Conservation (phyloP, 345 rosid genomes). For the Sonneratia caseolaris region DNA sequence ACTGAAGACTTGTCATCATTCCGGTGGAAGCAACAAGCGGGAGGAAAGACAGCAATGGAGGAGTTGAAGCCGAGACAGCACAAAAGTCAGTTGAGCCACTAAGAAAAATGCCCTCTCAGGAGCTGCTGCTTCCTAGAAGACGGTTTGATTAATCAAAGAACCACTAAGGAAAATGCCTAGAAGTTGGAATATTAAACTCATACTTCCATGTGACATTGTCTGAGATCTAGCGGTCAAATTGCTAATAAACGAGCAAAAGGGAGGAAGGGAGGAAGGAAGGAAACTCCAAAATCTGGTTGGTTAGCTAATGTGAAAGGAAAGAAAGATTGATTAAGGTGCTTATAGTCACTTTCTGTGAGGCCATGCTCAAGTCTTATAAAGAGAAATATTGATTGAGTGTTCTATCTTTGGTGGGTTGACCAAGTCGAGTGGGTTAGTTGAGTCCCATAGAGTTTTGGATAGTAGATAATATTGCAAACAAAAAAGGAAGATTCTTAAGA, state of each 20-base stretch:
- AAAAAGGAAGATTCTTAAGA: too few relatives aligned
- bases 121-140: background rate
- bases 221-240: background rate
- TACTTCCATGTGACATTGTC: background rate
- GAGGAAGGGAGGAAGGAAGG: background rate
- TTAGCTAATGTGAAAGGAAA: background rate
- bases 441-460: too few relatives aligned
- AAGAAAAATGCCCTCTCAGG: too few relatives aligned
- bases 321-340: constrained; percentile 18
- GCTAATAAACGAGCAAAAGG: background rate
- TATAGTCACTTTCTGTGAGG: too few relatives aligned
- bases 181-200: background rate
- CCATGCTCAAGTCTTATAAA: too few relatives aligned
- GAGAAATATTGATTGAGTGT: too few relatives aligned
- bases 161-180: too few relatives aligned
- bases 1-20: background rate
- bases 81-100: too few relatives aligned
- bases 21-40: background rate
- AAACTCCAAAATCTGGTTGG: background rate
- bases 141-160: background rate
- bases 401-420: too few relatives aligned
- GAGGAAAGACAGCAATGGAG: background rate
- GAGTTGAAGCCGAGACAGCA: background rate
- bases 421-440: too few relatives aligned
- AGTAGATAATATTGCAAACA: too few relatives aligned